These are phyloP conservation scores for Nothophaeocryptopus gaeumannii DNA, from an alignment of 2,329 filamentous ascomycete genomes.

Conservation along the genomic window DNA sequence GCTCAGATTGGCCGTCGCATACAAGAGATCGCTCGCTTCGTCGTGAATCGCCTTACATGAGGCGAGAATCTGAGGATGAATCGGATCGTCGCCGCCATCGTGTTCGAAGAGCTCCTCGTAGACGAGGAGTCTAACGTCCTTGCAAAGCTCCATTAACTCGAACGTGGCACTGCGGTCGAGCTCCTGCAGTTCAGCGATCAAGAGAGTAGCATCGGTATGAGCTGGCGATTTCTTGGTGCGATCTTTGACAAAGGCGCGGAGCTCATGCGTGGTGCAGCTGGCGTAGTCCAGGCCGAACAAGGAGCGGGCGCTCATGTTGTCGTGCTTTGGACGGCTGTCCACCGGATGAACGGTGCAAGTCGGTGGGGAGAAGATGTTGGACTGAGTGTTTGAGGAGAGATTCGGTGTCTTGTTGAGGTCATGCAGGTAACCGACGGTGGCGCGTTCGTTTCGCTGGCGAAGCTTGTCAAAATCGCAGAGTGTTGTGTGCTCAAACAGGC, in stretches of 20 bases:
- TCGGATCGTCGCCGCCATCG: background rate
- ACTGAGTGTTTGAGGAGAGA: too few species aligned
- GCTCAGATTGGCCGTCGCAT: background rate
- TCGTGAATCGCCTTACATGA: background rate
- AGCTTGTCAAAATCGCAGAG: background rate
- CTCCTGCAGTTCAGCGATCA: background rate
- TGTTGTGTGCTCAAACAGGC: background rate
- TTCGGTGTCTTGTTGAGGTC: background rate
- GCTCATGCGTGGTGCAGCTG: background rate
- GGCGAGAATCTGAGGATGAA: conserved; percentile 1
- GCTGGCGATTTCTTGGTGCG: background rate
- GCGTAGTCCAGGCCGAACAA: background rate
- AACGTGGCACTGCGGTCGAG: background rate
- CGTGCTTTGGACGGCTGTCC: too few species aligned
- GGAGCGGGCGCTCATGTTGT: too few species aligned
- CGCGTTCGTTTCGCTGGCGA: background rate
- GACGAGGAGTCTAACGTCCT: background rate
- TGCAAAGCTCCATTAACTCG: background rate
- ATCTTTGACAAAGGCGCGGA: background rate
- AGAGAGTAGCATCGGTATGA: background rate
- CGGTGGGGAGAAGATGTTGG: too few species aligned
- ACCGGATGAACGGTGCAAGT: too few species aligned
- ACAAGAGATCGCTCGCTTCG: background rate
- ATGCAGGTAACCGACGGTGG: background rate
- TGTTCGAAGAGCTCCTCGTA: background rate